Conservation (phyloP, 2,329 filamentous ascomycete genomes). For the Arachnopeziza araneosa region DNA sequence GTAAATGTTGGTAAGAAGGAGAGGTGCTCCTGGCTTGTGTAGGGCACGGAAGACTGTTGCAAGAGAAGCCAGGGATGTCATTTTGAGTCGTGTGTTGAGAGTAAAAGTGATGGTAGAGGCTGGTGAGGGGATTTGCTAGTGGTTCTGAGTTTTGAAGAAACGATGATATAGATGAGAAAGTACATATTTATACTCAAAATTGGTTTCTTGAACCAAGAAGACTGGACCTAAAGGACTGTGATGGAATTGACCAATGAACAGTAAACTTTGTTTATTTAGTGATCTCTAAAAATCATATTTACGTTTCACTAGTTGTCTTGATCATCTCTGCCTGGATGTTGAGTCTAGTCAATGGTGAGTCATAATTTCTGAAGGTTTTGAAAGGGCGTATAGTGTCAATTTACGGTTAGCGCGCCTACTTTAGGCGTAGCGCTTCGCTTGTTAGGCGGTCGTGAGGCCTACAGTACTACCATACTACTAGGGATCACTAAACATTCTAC, state of each 20-base stretch:
- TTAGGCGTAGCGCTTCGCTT: not conserved
- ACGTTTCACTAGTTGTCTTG: too few relatives aligned
- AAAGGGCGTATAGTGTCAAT: too few relatives aligned
- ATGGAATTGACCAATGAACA: not conserved
- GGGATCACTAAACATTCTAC: not conserved
- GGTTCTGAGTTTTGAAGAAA: not conserved
- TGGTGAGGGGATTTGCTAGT: not conserved
- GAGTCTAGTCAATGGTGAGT: too few relatives aligned
- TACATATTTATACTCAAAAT: not conserved
- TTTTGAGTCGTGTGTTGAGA: too few relatives aligned
- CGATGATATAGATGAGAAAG: not conserved
- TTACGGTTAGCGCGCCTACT: not conserved
- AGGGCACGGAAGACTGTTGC: constrained; percentile 37
- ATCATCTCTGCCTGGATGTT: too few relatives aligned
- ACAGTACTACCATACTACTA: too few relatives aligned
- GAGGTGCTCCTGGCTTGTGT: constrained; percentile 44
- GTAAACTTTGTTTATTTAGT: not conserved
- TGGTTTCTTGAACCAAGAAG: not conserved
- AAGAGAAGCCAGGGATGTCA: constrained; percentile 1
- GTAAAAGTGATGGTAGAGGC: not conserved
- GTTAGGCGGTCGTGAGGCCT: not conserved
- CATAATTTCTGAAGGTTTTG: too few relatives aligned
- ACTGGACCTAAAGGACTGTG: not conserved
- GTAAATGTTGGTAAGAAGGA: constrained; percentile 52
- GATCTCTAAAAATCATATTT: not conserved